These are phyloP conservation scores for Anastatica hierochuntica DNA, from an alignment of 345 rosid genomes.

Conservation along the genomic window DNA sequence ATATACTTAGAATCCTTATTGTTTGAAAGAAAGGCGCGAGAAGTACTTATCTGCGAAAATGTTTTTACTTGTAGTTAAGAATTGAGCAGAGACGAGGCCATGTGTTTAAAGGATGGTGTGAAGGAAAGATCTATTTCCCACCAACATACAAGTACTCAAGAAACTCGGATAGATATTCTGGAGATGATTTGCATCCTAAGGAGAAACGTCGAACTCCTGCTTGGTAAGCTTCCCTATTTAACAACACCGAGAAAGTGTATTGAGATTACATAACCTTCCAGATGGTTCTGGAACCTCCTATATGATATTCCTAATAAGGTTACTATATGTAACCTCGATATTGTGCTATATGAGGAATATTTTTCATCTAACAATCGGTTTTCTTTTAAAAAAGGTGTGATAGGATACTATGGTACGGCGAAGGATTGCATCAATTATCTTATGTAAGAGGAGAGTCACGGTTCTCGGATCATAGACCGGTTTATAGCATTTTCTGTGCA, in stretches of 20 bases:
- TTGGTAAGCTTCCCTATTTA: constrained; percentile 39
- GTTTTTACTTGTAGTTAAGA: constrained; percentile 46
- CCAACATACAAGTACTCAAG: constrained; percentile 96
- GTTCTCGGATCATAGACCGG: constrained; percentile 98
- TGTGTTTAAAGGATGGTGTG: constrained; percentile 82
- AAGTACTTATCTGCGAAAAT: not conserved
- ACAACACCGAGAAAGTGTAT: constrained; percentile 1
- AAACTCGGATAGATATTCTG: constrained; percentile 96
- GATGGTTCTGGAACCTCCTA: too few relatives aligned
- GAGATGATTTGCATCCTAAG: constrained; percentile 83
- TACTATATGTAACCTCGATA: too few relatives aligned
- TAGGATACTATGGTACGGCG: constrained; percentile 91
- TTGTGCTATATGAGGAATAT: too few relatives aligned
- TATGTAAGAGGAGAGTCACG: constrained; percentile 91
- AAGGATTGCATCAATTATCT: constrained; percentile 85
- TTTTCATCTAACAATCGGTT: constrained; percentile 1
- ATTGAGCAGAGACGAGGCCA: constrained; percentile 83
- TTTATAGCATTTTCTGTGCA: constrained; percentile 85
- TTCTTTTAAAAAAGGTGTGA: constrained; percentile 60
- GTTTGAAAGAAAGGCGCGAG: not conserved
- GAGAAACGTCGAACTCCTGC: constrained; percentile 98
- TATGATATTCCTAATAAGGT: too few relatives aligned
- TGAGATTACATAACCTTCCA: too few relatives aligned
- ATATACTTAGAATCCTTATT: not conserved
- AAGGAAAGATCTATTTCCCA: constrained; percentile 93